phyloP scores from a whole-genome alignment of 148 eudicot genomes.

The Persicaria maculosa region DNA sequence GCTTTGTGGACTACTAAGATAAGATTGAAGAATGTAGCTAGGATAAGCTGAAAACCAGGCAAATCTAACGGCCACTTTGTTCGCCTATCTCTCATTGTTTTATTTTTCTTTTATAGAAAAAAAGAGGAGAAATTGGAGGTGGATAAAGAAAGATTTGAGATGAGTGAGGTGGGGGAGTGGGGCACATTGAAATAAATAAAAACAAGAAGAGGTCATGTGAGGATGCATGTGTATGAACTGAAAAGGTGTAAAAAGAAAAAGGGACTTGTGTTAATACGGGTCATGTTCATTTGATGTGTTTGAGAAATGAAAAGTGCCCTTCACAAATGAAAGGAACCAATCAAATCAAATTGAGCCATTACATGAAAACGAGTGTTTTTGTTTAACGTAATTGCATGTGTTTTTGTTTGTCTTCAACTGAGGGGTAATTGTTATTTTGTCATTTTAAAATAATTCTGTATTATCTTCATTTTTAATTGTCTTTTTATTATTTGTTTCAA shows the following conservation, averaged over 20 bases:
- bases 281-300: slow-evolving; percentile 14
- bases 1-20: slow-evolving; percentile 11
- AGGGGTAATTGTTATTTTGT: no score
- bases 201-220: slow-evolving; percentile 21
- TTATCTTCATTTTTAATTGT: no score
- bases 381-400: slow-evolving; percentile 6
- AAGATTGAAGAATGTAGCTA: slow-evolving; percentile 27
- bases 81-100: neutral
- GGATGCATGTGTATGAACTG: slow-evolving; percentile 31
- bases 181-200: neutral
- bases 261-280: neutral
- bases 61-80: slow-evolving; percentile 34
- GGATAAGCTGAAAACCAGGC: slow-evolving; percentile 21
- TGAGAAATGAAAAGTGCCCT: slow-evolving; percentile 13
- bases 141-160: neutral
- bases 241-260: slow-evolving; percentile 16
- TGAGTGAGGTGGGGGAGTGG: slow-evolving; percentile 14
- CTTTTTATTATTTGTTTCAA: no score
- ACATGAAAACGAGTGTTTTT: neutral
- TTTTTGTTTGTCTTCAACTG: neutral
- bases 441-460: no score
- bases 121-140: no score
- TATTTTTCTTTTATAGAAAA: neutral
- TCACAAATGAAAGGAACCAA: neutral
- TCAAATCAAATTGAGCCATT: neutral